Conservation (phyloP, 2,329 filamentous ascomycete species). For the Dothidotthia symphoricarpi region DNA sequence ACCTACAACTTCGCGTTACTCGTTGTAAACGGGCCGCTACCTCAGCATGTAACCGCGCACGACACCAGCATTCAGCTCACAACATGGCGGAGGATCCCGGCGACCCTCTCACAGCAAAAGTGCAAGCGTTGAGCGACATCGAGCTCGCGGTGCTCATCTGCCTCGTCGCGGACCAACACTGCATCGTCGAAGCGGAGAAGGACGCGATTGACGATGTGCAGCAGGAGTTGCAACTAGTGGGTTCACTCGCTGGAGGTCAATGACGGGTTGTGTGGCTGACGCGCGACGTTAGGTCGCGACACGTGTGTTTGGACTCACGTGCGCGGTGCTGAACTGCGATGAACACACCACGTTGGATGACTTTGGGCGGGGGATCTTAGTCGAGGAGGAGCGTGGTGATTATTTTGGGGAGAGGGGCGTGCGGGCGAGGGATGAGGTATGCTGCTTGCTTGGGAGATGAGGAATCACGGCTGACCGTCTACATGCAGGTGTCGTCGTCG, state of each 20-base stretch:
- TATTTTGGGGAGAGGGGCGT: constrained; percentile 20
- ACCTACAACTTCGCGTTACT: too few species aligned
- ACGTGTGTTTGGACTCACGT: constrained; percentile 70
- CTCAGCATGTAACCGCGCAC: too few species aligned
- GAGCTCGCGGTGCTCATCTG: constrained; percentile 84
- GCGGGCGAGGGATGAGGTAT: constrained; percentile 15
- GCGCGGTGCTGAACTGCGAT: constrained; percentile 70
- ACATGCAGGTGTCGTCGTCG: constrained; percentile 13
- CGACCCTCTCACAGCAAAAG: constrained; percentile 60
- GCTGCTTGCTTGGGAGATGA: too few species aligned
- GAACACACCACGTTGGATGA: constrained; percentile 74
- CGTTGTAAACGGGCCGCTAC: too few species aligned
- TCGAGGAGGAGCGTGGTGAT: constrained; percentile 31
- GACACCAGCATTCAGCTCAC: too few species aligned
- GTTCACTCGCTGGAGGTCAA: background rate
- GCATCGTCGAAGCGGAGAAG: constrained; percentile 73
- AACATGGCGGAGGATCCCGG: too few species aligned
- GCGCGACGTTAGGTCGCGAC: constrained; percentile 62
- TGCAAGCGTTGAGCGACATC: constrained; percentile 79
- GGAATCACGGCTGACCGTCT: constrained; percentile 5
- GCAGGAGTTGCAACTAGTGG: constrained; percentile 69
- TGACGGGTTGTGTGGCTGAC: constrained; percentile 1
- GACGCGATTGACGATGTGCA: constrained; percentile 65
- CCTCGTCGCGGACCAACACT: constrained; percentile 79
- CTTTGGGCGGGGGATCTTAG: constrained; percentile 70